Base-by-base conservation (phyloP, 2,329 filamentous ascomycete genomes). In the Colletotrichum siamense region DNA sequence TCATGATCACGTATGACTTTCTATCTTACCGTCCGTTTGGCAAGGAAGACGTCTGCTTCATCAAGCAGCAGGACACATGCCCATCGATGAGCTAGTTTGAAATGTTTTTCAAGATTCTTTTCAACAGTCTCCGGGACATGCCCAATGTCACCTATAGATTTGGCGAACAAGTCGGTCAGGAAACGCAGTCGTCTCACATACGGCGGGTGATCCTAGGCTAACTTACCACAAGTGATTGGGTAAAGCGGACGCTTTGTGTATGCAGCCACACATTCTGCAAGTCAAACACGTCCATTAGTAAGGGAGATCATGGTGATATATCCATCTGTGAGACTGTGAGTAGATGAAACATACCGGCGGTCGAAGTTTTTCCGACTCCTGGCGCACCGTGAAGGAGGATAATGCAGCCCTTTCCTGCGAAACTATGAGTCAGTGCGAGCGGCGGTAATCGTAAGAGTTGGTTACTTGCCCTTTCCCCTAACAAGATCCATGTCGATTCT, bases 11-110 rank as follows among this genome's bases (percentile, higher is more conserved):
- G 5, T 44, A 18, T 44, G 39, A 5, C 8, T 18, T 44, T 2
- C 16, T n/a, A 44, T 44, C 39, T 44, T 44, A 44, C 39, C 39
- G 39, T 44, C 39, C 39, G 39, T 12, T 49, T 49, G 12, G 62
- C 62, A n/a, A 64, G 62, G 12, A 83, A 81, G 2, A 83, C 79
- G 8, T 83, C 82, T 2, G 79, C 80, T 30, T 82, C 82, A 18
- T 84, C 81, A 1, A 83, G 75, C 0, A 84, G 78, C 5, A 83
- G 67, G 1, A 83, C 78, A 32, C 79, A 79, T 5, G 77, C 79
- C 82, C 82, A 83, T 6, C 63, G 62, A 6, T 79, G 79, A 4
- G 78, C 81, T 2, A 77, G 62, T 24, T 66, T 65, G 16, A 71
- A 57, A 15, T 65, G 61, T 24, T 28, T 57, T 28, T 57, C 69